Evolutionary conservation across 495 filamentous ascomycete genomes (phyloP).

Genomic region (Tirmania nivea): DNA sequence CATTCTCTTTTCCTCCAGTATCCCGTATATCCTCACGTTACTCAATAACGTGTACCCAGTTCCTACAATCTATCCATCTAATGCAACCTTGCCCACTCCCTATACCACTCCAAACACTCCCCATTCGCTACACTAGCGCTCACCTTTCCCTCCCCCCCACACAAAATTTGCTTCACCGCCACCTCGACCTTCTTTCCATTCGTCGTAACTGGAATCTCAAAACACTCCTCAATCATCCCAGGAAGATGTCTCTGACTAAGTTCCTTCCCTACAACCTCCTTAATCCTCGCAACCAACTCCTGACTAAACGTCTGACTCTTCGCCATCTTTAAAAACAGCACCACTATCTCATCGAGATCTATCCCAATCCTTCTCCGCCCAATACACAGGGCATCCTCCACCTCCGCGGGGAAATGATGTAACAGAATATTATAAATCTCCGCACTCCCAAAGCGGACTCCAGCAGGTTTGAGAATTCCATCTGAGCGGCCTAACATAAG

Average conservation of each 20-base stretch:
- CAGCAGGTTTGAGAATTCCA: conserved; percentile 57
- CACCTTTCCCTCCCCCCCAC: conserved; percentile 62
- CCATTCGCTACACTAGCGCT: conserved; percentile 71
- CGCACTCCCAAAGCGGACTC: conserved; percentile 55
- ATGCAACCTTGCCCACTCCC: conserved; percentile 38
- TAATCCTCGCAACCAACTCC: conserved; percentile 37
- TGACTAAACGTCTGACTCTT: conserved; percentile 26
- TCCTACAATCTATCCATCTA: conserved; percentile 2
- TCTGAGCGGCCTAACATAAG: conserved; percentile 66
- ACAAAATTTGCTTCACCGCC: conserved; percentile 84
- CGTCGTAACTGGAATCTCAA: conserved; percentile 65
- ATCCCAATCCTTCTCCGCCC: conserved; percentile 42
- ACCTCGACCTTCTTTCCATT: conserved; percentile 95
- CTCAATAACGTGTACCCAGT: too few species aligned
- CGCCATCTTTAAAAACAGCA: conserved; percentile 62
- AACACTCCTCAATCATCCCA: conserved; percentile 51
- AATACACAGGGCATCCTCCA: conserved; percentile 71
- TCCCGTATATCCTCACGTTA: too few species aligned
- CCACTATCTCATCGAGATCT: conserved; percentile 66
- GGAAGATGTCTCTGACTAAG: conserved; percentile 75
- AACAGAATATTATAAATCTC: conserved; percentile 88
- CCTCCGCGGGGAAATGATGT: conserved; percentile 48
- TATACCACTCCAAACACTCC: conserved; percentile 67
- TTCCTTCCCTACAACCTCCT: conserved; percentile 41
- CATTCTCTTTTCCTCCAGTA: too few species aligned